These are phyloP conservation scores for Aethionema arabicum DNA, from an alignment of 345 rosid genomes.

Conservation along the genomic window DNA sequence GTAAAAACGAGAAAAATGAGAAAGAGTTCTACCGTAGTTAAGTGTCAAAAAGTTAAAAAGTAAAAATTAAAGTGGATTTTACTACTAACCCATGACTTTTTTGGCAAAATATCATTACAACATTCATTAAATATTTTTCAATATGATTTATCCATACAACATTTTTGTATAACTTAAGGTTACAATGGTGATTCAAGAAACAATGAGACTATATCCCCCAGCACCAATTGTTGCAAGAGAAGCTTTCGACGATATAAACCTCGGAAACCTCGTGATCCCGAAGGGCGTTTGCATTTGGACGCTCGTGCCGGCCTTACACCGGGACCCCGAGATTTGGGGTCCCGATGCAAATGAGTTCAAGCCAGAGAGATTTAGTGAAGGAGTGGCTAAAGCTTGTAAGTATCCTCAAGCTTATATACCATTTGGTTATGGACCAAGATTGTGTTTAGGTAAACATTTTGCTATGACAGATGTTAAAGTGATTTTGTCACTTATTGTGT, in stretches of 20 bases:
- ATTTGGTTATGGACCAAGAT: conserved; percentile 73
- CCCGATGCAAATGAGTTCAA: conserved; percentile 65
- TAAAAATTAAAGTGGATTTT: too few species aligned
- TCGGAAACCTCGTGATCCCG: conserved; percentile 58
- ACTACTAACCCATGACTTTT: too few species aligned
- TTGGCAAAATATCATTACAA: too few species aligned
- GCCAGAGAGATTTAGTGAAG: conserved; percentile 66
- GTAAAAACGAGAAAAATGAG: too few species aligned
- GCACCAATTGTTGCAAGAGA: conserved; percentile 66
- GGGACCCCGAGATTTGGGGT: conserved; percentile 71
- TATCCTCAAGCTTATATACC: conserved; percentile 64
- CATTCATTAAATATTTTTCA: too few species aligned
- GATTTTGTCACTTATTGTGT: conserved; percentile 58
- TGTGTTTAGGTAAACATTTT: conserved; percentile 70
- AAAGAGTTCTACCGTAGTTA: too few species aligned
- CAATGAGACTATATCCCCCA: conserved; percentile 65
- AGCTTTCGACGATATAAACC: conserved; percentile 56
- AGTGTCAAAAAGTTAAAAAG: too few species aligned
- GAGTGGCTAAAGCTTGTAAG: conserved; percentile 70
- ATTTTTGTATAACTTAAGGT: conserved; percentile 36
- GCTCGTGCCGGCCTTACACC: conserved; percentile 60
- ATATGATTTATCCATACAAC: too few species aligned
- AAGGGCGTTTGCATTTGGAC: conserved; percentile 58
- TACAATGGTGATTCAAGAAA: conserved; percentile 63
- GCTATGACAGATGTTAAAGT: conserved; percentile 68